These are phyloP conservation scores for Russula virescens DNA, from an alignment of 768 basidiomycete genomes.

Conservation along the genomic window DNA sequence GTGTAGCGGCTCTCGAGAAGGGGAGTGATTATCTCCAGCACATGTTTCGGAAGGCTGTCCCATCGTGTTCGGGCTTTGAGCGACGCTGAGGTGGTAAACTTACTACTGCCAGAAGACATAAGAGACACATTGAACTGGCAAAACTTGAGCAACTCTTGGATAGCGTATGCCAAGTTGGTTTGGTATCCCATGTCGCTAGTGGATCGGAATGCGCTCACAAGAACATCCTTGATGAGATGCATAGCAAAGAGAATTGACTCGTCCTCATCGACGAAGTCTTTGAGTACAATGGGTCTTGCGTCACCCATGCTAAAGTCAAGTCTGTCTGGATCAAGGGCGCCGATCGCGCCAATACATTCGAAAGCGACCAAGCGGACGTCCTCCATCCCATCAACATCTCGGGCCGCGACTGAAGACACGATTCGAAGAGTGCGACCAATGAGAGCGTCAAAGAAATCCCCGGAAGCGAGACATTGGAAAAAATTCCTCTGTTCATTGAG, in stretches of 20 bases:
- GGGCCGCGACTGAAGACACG: conserved; percentile 62
- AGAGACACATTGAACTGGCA: conserved; percentile 83
- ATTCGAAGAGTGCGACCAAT: conserved; percentile 62
- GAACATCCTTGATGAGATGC: conserved; percentile 77
- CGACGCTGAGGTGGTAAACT: conserved; percentile 43
- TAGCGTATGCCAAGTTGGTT: conserved; percentile 79
- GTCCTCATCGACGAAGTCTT: conserved; percentile 72
- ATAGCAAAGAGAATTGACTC: conserved; percentile 78
- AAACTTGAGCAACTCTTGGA: conserved; percentile 84
- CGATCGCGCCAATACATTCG: conserved; percentile 87
- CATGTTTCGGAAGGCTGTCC: conserved; percentile 73
- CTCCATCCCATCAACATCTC: conserved; percentile 75
- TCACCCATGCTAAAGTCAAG: conserved; percentile 60
- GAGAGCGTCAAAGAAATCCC: conserved; percentile 79
- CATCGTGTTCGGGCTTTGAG: conserved; percentile 70
- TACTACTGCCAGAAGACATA: conserved; percentile 49
- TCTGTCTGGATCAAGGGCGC: conserved; percentile 93
- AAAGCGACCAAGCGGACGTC: conserved; percentile 64
- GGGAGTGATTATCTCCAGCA: conserved; percentile 81
- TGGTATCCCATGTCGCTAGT: conserved; percentile 94
- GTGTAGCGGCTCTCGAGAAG: conserved; percentile 64
- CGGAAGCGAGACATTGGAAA: conserved; percentile 61
- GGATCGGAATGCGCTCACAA: conserved; percentile 86
- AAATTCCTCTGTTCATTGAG: conserved; percentile 47
- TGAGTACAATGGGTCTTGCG: conserved; percentile 62